Evolutionary conservation across 2,329 filamentous ascomycete species (phyloP).

Genomic region (Chaetomiaceae sp.): DNA sequence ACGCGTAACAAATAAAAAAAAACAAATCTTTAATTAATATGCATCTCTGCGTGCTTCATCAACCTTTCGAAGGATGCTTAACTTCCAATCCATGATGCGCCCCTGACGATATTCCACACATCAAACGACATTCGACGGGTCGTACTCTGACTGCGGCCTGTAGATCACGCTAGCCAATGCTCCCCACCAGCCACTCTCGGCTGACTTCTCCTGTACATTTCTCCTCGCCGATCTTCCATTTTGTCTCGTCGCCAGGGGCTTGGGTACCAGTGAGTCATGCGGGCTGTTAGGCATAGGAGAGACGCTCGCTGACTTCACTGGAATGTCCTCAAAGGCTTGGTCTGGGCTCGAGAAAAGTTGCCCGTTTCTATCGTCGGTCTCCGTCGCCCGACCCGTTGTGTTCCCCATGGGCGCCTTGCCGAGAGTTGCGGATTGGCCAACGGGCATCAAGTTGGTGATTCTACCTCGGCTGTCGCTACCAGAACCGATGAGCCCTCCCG

Average conservation of each 20-base stretch:
- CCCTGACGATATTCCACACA: no score
- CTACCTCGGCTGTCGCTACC: neutral
- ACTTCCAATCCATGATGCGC: no score
- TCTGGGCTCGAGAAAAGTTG: neutral
- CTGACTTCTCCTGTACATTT: neutral
- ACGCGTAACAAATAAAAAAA: no score
- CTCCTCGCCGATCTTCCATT: neutral
- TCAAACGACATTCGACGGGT: slow-evolving; percentile 12
- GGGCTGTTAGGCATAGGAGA: neutral
- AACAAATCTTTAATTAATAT: no score
- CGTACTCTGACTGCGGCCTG: slow-evolving; percentile 1
- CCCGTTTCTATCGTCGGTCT: no score
- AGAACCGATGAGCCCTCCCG: neutral
- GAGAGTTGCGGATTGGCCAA: slow-evolving; percentile 6
- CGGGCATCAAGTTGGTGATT: slow-evolving; percentile 17
- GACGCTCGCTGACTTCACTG: neutral
- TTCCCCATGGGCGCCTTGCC: slow-evolving; percentile 3
- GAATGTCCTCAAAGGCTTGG: neutral
- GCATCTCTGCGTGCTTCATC: no score
- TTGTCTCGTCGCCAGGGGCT: neutral
- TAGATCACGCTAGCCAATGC: slow-evolving; percentile 1
- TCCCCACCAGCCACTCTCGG: slow-evolving; percentile 16
- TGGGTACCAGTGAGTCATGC: neutral
- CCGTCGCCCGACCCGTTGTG: neutral
- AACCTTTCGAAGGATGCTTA: no score